Conservation (phyloP, 2,329 filamentous ascomycete genomes). For the Lizonia empirigonia region DNA sequence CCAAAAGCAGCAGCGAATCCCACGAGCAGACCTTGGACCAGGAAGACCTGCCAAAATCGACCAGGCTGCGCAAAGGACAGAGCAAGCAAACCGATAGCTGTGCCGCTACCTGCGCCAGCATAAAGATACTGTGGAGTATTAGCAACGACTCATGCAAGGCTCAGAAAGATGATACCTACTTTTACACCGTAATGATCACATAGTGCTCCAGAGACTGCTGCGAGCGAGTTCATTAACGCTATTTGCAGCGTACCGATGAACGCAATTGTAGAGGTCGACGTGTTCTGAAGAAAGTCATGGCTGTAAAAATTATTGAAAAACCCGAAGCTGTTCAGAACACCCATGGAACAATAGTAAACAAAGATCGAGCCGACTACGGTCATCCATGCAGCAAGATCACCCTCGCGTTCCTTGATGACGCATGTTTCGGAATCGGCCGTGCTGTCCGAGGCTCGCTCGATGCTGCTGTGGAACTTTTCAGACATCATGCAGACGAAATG, state of each 20-base stretch:
- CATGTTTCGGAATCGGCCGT: conserved; percentile 33
- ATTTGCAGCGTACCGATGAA: conserved; percentile 53
- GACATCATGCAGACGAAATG: conserved; percentile 19
- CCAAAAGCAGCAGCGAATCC: conserved; percentile 52
- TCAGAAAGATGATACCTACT: conserved; percentile 41
- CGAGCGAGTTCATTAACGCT: conserved; percentile 57
- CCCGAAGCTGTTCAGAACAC: conserved; percentile 51
- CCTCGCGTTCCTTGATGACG: conserved; percentile 25
- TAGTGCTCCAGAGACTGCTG: conserved; percentile 65
- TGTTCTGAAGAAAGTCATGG: conserved; percentile 38
- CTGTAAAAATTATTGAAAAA: conserved; percentile 55
- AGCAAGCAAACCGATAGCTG: conserved; percentile 25
- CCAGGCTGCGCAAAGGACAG: conserved; percentile 33
- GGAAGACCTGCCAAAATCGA: conserved; percentile 51
- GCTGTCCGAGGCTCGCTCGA: conserved; percentile 19
- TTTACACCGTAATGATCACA: conserved; percentile 67
- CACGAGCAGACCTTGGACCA: conserved; percentile 53
- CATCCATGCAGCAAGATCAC: conserved; percentile 36
- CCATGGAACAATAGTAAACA: conserved; percentile 48
- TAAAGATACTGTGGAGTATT: conserved; percentile 37
- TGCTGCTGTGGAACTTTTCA: conserved; percentile 20
- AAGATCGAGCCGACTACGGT: conserved; percentile 46
- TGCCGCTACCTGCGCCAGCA: conserved; percentile 32
- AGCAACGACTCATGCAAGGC: conserved; percentile 9
- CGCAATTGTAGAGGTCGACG: conserved; percentile 46